Conservation (phyloP, 768 basidiomycete genomes). For the Pisolithus marmoratus region DNA sequence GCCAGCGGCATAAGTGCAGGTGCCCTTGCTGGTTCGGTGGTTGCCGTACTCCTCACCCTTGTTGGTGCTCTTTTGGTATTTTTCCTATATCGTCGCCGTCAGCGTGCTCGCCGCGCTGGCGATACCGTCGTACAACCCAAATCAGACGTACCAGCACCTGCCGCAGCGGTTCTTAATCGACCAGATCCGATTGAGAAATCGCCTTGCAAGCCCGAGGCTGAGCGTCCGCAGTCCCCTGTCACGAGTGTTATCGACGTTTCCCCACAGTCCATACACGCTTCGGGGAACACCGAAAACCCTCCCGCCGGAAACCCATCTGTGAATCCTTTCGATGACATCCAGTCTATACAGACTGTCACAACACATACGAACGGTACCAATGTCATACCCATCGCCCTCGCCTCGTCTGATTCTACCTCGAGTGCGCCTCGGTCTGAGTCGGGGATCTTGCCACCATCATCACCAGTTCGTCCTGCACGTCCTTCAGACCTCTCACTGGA, state of each 20-base stretch:
- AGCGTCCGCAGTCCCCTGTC: slow-evolving; percentile 29
- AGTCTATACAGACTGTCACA: slow-evolving; percentile 73
- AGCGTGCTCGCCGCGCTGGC: slow-evolving; percentile 34
- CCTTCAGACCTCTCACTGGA: slow-evolving; percentile 58
- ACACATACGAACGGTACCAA: slow-evolving; percentile 77
- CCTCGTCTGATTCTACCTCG: slow-evolving; percentile 48
- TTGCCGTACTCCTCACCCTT: slow-evolving; percentile 59
- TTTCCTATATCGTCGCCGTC: slow-evolving; percentile 60
- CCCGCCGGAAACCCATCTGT: slow-evolving; percentile 20
- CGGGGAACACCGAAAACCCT: slow-evolving; percentile 4
- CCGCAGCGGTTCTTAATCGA: slow-evolving; percentile 71
- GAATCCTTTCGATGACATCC: slow-evolving; percentile 74
- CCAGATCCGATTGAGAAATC: slow-evolving; percentile 77
- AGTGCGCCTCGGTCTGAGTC: slow-evolving; percentile 30
- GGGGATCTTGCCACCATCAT: slow-evolving; percentile 19
- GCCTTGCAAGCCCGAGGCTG: slow-evolving; percentile 23
- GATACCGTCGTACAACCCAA: slow-evolving; percentile 35
- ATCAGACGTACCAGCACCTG: slow-evolving; percentile 64
- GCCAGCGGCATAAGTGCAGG: slow-evolving; percentile 52
- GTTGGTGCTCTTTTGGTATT: slow-evolving; percentile 45
- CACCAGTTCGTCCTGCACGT: slow-evolving; percentile 51
- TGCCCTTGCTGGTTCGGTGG: slow-evolving; percentile 68
- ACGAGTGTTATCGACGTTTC: slow-evolving; percentile 56
- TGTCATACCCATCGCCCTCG: slow-evolving; percentile 81
- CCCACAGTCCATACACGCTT: slow-evolving; percentile 39